Conservation (phyloP, 2,329 filamentous ascomycete species). For the Celoporthe dispersa region DNA sequence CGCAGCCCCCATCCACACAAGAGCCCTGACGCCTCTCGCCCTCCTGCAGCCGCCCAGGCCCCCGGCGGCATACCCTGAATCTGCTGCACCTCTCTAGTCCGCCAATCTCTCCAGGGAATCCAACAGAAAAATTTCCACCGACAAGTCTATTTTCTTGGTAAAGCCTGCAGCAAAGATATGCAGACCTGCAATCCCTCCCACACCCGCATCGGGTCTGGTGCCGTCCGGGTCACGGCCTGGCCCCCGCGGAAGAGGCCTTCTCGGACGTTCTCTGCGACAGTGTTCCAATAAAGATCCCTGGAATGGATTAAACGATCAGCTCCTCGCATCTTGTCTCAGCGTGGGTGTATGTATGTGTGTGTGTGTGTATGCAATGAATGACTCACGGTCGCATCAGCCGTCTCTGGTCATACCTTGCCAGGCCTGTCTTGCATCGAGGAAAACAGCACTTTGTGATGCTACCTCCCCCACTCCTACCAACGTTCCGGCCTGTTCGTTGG, state of each 20-base stretch:
- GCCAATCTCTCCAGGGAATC: slow-evolving; percentile 12
- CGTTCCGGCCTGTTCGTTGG: background rate
- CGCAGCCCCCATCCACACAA: slow-evolving; percentile 5
- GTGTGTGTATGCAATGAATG: slow-evolving; percentile 20
- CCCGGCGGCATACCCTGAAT: background rate
- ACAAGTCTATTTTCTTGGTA: background rate
- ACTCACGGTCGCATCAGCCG: slow-evolving; percentile 24
- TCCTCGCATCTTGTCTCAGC: slow-evolving; percentile 21
- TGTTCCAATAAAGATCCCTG: slow-evolving; percentile 28
- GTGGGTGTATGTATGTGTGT: background rate
- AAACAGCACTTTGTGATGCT: slow-evolving; percentile 1
- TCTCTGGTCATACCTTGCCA: slow-evolving; percentile 16
- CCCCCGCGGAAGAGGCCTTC: slow-evolving; percentile 19
- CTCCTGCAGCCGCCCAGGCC: slow-evolving; percentile 22
- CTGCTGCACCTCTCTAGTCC: slow-evolving; percentile 10
- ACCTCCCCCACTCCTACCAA: slow-evolving; percentile 1
- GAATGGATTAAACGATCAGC: slow-evolving; percentile 18
- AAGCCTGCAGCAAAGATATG: slow-evolving; percentile 11
- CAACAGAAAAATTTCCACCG: background rate
- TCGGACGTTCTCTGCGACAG: slow-evolving; percentile 21
- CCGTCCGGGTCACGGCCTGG: slow-evolving; percentile 5
- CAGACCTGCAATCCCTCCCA: slow-evolving; percentile 4
- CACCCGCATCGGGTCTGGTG: slow-evolving; percentile 15
- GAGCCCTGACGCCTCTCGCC: slow-evolving; percentile 8
- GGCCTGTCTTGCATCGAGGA: slow-evolving; percentile 19